These are phyloP conservation scores for Keithomyces neogunnii DNA, from an alignment of 2,329 filamentous ascomycete genomes.

Conservation along the genomic window DNA sequence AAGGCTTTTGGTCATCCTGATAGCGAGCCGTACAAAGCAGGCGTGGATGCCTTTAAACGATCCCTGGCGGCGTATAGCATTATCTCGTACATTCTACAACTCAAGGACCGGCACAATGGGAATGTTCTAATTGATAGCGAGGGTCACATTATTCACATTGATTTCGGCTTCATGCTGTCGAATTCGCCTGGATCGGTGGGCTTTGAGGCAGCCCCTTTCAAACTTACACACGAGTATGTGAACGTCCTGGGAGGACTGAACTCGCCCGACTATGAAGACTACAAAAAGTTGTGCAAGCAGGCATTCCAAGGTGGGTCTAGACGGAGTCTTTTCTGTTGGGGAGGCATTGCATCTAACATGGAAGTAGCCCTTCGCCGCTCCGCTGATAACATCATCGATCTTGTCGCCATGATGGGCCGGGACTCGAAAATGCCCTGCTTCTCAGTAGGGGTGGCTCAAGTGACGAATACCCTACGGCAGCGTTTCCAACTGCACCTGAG, in stretches of 20 bases:
- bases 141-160: conserved; percentile 81
- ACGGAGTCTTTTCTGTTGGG: not conserved
- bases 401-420: conserved; percentile 77
- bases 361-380: conserved; percentile 61
- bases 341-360: not conserved
- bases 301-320: conserved; percentile 63
- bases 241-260: conserved; percentile 70
- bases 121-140: conserved; percentile 81
- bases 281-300: conserved; percentile 72
- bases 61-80: conserved; percentile 82
- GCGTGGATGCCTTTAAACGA: conserved; percentile 70
- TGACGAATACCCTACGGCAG: conserved; percentile 60
- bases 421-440: conserved; percentile 83
- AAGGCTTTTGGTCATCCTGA: conserved; percentile 69
- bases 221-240: conserved; percentile 78
- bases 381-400: conserved; percentile 71
- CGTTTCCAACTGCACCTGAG: conserved; percentile 77
- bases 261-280: conserved; percentile 63
- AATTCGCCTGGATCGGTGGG: conserved; percentile 79
- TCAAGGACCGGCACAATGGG: conserved; percentile 81
- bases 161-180: conserved; percentile 85
- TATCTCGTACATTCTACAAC: conserved; percentile 73
- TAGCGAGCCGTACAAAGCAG: conserved; percentile 59
- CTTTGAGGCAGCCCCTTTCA: conserved; percentile 81
- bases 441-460: conserved; percentile 62